phyloP scores from a whole-genome alignment of 2,329 filamentous ascomycete species.

The Fusarium tanahbumbuense region DNA sequence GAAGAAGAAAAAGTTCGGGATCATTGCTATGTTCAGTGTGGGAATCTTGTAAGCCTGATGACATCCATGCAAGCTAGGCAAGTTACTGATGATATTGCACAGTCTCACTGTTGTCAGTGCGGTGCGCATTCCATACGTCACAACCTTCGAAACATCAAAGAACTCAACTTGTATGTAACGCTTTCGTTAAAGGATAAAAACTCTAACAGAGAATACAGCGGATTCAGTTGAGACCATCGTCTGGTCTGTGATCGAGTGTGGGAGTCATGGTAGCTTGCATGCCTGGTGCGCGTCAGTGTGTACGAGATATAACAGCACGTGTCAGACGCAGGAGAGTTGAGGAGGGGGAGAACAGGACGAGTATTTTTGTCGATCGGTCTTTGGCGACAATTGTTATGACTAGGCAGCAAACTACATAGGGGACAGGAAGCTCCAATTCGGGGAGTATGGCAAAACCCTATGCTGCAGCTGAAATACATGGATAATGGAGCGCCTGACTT shows the following conservation, averaged over 20 bases:
- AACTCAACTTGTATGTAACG: neutral
- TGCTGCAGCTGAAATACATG: too few relatives aligned
- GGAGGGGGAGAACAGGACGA: neutral
- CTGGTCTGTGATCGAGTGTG: constrained; percentile 11
- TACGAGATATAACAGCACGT: neutral
- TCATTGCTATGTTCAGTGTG: constrained; percentile 16
- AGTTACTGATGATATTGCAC: rapidly evolving
- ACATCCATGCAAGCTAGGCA: too few relatives aligned
- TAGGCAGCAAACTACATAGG: neutral
- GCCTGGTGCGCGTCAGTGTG: constrained; percentile 12
- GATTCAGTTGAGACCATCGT: neutral
- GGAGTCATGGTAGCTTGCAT: constrained; percentile 26
- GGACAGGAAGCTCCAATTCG: neutral
- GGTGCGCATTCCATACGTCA: neutral
- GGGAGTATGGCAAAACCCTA: neutral
- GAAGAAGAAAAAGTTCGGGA: constrained; percentile 1
- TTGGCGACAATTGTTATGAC: constrained; percentile 1
- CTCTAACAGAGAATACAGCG: neutral
- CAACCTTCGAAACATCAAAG: neutral
- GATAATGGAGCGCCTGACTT: too few relatives aligned
- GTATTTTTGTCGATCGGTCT: neutral
- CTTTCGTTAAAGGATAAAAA: too few relatives aligned
- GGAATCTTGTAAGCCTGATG: neutral
- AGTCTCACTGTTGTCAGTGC: constrained; percentile 7
- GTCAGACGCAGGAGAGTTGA: rapidly evolving